Evolutionary conservation across 345 rosid genomes (phyloP).

Genomic region (Melaleuca quinquenervia): DNA sequence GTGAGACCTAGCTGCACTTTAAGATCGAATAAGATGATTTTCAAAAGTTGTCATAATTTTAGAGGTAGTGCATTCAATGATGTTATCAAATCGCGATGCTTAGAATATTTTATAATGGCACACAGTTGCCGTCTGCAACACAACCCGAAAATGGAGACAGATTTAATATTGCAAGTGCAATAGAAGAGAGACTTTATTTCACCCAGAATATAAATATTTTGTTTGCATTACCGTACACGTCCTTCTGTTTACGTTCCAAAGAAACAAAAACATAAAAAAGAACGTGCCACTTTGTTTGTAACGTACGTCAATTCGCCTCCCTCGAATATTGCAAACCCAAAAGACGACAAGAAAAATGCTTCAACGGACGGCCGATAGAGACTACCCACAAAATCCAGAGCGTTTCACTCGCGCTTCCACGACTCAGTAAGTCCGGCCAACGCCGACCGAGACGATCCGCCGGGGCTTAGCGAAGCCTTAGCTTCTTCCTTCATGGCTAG

Average conservation of each 20-base stretch:
- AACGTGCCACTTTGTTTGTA: not conserved
- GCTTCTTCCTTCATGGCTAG: slow-evolving; percentile 6
- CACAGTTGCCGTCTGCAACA: too few species aligned
- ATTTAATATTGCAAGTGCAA: not conserved
- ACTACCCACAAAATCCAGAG: not conserved
- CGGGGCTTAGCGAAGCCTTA: slow-evolving; percentile 10
- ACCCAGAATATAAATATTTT: not conserved
- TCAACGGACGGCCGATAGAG: not conserved
- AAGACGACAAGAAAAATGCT: not conserved
- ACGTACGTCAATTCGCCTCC: not conserved
- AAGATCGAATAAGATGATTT: too few species aligned
- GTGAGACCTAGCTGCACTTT: too few species aligned
- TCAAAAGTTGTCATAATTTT: too few species aligned
- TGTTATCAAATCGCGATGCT: too few species aligned
- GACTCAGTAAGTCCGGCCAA: slow-evolving; percentile 8
- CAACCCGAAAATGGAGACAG: not conserved
- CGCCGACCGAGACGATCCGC: slow-evolving; percentile 31
- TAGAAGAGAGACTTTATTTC: not conserved
- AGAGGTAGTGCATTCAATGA: too few species aligned
- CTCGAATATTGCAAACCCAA: not conserved
- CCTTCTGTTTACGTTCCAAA: not conserved
- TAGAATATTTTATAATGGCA: too few species aligned
- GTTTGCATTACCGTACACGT: not conserved
- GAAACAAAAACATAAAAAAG: not conserved
- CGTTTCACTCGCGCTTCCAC: not conserved